Conservation (phyloP, 441 rosid species). For the Eutrema salsugineum region DNA sequence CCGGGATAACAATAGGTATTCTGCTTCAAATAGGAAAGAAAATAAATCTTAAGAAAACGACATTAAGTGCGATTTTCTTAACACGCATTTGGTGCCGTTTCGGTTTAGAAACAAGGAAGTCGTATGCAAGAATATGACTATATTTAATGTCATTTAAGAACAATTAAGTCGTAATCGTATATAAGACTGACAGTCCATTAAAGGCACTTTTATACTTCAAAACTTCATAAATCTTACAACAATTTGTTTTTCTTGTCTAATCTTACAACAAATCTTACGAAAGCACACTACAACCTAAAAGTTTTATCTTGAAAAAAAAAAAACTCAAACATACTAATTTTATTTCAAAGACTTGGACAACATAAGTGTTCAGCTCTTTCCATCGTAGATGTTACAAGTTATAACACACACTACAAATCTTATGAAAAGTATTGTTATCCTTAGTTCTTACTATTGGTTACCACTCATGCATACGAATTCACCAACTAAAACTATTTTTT, state of each 20-base stretch:
- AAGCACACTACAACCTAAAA: conserved; percentile 15
- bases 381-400: too few species aligned
- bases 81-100: conserved; percentile 13
- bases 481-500: background rate
- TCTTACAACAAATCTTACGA: conserved; percentile 23
- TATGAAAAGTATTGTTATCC: background rate
- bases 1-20: background rate
- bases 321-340: too few species aligned
- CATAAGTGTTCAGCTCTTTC: too few species aligned
- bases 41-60: background rate
- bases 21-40: background rate
- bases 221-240: conserved; percentile 17
- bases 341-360: too few species aligned
- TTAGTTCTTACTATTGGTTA: background rate
- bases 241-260: too few species aligned
- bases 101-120: conserved; percentile 9
- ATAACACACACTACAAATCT: too few species aligned
- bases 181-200: conserved; percentile 4
- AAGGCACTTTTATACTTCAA: conserved; percentile 12
- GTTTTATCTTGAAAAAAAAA: too few species aligned
- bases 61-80: background rate
- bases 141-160: conserved; percentile 22
- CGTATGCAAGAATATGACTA: conserved; percentile 16
- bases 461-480: background rate
- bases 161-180: conserved; percentile 17